Evolutionary conservation across 371 early-diverging fungal genomes (phyloP), one percentile per base, ranked within the genome.

Genomic region (Apophysomyces trapeziformis): DNA sequence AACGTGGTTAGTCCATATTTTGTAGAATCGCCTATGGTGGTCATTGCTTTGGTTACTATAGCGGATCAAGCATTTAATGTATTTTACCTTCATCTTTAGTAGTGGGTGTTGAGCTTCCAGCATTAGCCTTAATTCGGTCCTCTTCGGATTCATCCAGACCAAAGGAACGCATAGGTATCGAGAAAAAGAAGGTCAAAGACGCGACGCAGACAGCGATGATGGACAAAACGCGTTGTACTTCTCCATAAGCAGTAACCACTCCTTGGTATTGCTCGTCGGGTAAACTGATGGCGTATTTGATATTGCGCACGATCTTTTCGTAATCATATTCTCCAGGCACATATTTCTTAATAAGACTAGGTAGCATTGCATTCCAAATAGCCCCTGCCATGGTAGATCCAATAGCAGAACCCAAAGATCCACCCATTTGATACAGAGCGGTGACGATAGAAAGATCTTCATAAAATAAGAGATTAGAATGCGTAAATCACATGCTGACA

Each of bases 281-380:
- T 7, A 79, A 63, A 1, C 35, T 37, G 7, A 65, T 56, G 1
- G 71, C 73, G n/a, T 75, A 79, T 0, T 50, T 57, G 41, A 79
- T 69, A 21, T 64, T 57, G 18, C 73, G 68, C 58, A 79, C 69
- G 14, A 79, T 70, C 7, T 64, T 38, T 9, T 45, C 39, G 37
- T 21, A 26, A 58, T 77, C 68, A 38, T 68, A 79, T 60, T 76
- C 73, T n/a, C 80, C 80, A 65, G 77, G 80, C 43, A 76, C 73
- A 54, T 76, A 64, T 14, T 71, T 43, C 6, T 66, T 66, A 13
- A 79, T 46, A 56, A 75, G 44, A 26, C 43, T 38, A 13, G 80
- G 80, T 8, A 79, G 62, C 68, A 79, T 65, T 0, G 54, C 50
- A 26, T 79, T 79, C 80, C 80, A 79, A 14, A 79, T 65, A 39